Base-by-base conservation (phyloP, 768 basidiomycete genomes). In the Boletus tylopilopsis region DNA sequence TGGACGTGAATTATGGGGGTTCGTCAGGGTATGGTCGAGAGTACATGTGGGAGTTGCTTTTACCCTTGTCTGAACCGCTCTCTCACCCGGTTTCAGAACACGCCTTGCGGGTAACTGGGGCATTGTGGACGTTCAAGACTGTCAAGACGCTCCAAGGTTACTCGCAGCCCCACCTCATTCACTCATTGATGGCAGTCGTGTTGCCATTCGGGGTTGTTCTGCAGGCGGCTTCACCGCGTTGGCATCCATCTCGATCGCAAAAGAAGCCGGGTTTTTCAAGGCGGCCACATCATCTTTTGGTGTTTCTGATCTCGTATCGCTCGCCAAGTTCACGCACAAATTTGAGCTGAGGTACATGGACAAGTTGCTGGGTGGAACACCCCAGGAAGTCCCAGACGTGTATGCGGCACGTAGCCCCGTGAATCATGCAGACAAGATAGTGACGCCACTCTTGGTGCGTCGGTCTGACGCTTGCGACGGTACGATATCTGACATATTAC, bases 1-100 rank as follows among this genome's bases (percentile, higher is more conserved):
- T 87, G 30, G 85, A 86, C 46, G 86, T 92, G 36, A 85, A 91
- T 57, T 85, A 89, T 51, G 77, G 86, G 2, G 90, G 89, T 1
- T 87, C 85, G 0, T 79, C 80, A 5, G 83, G 87, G 0, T 89
- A 84, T 58, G 90, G 90, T 0, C 76, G 85, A 5, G 68, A 71
- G 37, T 91, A 88, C 61, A 79, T 77, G 74, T 74, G 49, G 47
- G 72, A 19, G 1, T 21, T 22, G 4, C 12, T 25, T 19, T 18
- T 34, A 6, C 10, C 18, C 1, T 25, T 11, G 21, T n/a, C 16
- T 0, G 45, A 45, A n/a, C 2, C 1, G n/a, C 6, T 39, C 40
- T 50, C 35, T 36, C 4, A 59, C 25, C 12, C n/a, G 16, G 22
- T 25, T 39, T 71, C 71, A 66, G 64, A 43, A 49, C 74, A 76